A percentile compares a stretch with the other conserved stretches of the same genome.
phyloP scores from a whole-genome alignment of 2,329 filamentous ascomycete species.

The Fusarium sp. region DNA sequence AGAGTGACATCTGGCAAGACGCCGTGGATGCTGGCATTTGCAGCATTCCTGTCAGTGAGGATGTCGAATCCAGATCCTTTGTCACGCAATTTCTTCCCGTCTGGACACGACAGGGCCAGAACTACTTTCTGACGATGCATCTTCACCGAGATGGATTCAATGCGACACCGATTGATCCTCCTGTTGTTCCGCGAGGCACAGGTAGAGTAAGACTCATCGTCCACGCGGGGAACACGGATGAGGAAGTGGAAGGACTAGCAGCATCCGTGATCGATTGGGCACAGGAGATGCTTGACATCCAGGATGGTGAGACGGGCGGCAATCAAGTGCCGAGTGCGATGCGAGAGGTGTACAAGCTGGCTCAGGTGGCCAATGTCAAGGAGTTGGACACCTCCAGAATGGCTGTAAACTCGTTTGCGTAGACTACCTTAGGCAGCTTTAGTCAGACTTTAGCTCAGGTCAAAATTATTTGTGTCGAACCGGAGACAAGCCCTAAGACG shows the following conservation, averaged over 20 bases:
- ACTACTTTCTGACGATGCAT: neutral
- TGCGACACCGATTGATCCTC: neutral
- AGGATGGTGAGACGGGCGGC: neutral
- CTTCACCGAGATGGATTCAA: neutral
- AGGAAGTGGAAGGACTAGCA: neutral
- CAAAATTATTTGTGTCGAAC: neutral
- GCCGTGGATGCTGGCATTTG: neutral
- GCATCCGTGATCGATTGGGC: neutral
- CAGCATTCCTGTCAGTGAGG: neutral
- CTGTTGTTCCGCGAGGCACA: slow-evolving; percentile 1
- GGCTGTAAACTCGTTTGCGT: neutral
- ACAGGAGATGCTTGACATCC: neutral
- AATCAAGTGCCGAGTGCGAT: slow-evolving; percentile 2
- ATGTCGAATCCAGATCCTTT: neutral
- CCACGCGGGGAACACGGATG: neutral
- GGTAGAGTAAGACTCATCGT: neutral
- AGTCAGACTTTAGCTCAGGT: neutral
- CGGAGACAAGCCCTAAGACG: too few species aligned
- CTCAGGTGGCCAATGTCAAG: neutral
- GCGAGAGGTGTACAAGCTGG: slow-evolving; percentile 1
- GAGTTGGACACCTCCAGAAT: neutral
- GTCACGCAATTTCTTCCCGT: slow-evolving; percentile 1
- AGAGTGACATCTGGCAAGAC: neutral
- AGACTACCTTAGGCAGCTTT: too few species aligned
- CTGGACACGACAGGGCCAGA: neutral